Evolutionary conservation across 768 basidiomycete species (phyloP).

Genomic region (Dacryopinax spathularia): DNA sequence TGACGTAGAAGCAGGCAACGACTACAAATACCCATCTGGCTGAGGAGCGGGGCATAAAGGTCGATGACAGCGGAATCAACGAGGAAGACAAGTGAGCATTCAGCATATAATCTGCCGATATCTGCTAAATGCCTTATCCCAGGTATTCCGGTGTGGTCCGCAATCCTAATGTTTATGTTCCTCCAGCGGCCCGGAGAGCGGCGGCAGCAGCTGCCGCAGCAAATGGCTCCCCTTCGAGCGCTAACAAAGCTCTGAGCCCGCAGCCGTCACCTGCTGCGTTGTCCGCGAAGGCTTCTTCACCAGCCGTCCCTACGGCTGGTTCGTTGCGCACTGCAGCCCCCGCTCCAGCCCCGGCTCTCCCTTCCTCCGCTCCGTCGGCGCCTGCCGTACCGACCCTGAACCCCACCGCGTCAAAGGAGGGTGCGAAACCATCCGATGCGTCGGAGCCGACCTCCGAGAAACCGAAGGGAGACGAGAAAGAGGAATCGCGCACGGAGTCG

Average conservation of each 20-base stretch:
- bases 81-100: conserved; percentile 86
- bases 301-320: conserved; percentile 8
- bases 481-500: background rate
- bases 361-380: conserved; percentile 1
- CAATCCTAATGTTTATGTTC: conserved; percentile 78
- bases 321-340: conserved; percentile 3
- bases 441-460: background rate
- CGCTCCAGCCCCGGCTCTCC: conserved; percentile 7
- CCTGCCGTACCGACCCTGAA: background rate
- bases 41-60: conserved; percentile 60
- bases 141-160: conserved; percentile 92
- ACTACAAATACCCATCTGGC: conserved; percentile 72
- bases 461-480: background rate
- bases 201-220: conserved; percentile 8
- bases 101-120: conserved; percentile 6
- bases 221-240: conserved; percentile 4
- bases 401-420: conserved; percentile 2
- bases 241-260: background rate
- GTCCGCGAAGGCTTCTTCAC: background rate
- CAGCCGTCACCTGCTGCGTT: background rate
- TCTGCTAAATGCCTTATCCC: conserved; percentile 18
- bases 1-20: conserved; percentile 32
- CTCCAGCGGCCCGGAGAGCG: conserved; percentile 67
- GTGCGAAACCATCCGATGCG: background rate
- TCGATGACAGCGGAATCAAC: conserved; percentile 62